phyloP scores from a whole-genome alignment of 305 asterid genomes.

The Rubia balearica region DNA sequence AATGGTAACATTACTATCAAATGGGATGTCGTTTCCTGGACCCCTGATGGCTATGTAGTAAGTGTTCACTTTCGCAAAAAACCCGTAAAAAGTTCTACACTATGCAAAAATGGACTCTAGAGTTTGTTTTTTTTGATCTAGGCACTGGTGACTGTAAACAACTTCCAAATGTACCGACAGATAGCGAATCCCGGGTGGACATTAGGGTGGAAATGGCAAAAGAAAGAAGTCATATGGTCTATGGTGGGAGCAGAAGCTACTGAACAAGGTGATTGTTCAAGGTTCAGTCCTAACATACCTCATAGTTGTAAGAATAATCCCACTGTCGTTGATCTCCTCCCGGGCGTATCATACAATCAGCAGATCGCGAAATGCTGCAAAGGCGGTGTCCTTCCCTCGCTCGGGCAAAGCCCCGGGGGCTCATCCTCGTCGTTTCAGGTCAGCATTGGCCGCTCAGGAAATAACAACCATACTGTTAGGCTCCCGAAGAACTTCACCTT shows the following conservation, averaged over 20 bases:
- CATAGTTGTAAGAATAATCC: slow-evolving; percentile 16
- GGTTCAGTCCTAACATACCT: slow-evolving; percentile 12
- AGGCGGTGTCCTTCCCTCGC: slow-evolving; percentile 8
- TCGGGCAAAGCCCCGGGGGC: slow-evolving; percentile 12
- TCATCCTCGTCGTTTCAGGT: slow-evolving; percentile 20
- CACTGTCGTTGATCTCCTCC: slow-evolving; percentile 15
- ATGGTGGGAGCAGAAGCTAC: slow-evolving; percentile 19
- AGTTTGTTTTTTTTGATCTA: neutral
- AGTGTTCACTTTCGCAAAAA: slow-evolving; percentile 4
- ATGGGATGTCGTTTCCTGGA: slow-evolving; percentile 60
- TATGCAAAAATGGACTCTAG: neutral
- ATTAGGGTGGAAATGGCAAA: slow-evolving; percentile 24
- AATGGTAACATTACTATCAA: slow-evolving; percentile 59
- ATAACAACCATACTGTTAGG: slow-evolving; percentile 11
- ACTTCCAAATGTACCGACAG: slow-evolving; percentile 24
- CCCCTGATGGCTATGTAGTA: slow-evolving; percentile 60
- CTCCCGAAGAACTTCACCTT: slow-evolving; percentile 26
- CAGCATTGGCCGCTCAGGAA: slow-evolving; percentile 18
- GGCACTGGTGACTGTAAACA: slow-evolving; percentile 21
- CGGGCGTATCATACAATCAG: slow-evolving; percentile 17
- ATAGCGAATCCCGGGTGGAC: slow-evolving; percentile 21
- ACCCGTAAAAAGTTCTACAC: neutral
- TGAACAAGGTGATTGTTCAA: slow-evolving; percentile 22
- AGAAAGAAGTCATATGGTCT: slow-evolving; percentile 19
- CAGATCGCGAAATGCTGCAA: slow-evolving; percentile 22